Conservation (phyloP, 2,329 filamentous ascomycete genomes). For the Colletotrichum horii region DNA sequence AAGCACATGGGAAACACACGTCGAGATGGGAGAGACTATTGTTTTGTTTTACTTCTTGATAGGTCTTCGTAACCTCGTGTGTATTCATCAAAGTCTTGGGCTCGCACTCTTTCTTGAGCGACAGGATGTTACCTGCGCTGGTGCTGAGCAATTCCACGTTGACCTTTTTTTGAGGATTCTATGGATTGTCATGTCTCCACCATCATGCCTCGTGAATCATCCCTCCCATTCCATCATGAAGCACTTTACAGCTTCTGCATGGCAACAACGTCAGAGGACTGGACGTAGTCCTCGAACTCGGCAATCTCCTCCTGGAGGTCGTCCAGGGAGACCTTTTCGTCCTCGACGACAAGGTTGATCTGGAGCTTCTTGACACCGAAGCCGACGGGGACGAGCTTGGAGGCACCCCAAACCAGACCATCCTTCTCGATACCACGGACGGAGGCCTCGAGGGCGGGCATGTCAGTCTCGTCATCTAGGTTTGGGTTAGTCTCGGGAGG, state of each 20-base stretch:
- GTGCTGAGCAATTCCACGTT: conserved; percentile 15
- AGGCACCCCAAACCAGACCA: conserved; percentile 94
- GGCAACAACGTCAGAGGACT: conserved; percentile 81
- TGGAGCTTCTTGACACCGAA: conserved; percentile 99
- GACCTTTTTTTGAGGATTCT: conserved; percentile 22
- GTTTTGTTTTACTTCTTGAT: conserved; percentile 5
- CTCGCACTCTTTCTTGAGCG: conserved; percentile 12
- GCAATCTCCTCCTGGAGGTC: conserved; percentile 86
- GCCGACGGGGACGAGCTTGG: conserved; percentile 86
- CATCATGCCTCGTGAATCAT: conserved; percentile 37
- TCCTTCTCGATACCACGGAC: conserved; percentile 89
- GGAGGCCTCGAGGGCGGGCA: conserved; percentile 78
- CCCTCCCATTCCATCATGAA: conserved; percentile 14
- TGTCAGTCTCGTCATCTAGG: conserved; percentile 90
- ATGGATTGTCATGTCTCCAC: conserved; percentile 25
- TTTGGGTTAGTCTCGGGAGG: conserved; percentile 26
- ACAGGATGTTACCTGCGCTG: neutral
- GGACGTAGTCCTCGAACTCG: conserved; percentile 91
- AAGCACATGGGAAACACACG: neutral
- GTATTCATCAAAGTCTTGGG: conserved; percentile 18
- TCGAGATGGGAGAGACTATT: neutral
- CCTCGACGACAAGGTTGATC: conserved; percentile 97
- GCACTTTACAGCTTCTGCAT: conserved; percentile 27
- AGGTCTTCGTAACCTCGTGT: conserved; percentile 21
- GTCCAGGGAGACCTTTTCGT: conserved; percentile 89